These are phyloP conservation scores for Sclerospora graminicola DNA, from an alignment of 352 stramenopile genomes.

Conservation along the genomic window DNA sequence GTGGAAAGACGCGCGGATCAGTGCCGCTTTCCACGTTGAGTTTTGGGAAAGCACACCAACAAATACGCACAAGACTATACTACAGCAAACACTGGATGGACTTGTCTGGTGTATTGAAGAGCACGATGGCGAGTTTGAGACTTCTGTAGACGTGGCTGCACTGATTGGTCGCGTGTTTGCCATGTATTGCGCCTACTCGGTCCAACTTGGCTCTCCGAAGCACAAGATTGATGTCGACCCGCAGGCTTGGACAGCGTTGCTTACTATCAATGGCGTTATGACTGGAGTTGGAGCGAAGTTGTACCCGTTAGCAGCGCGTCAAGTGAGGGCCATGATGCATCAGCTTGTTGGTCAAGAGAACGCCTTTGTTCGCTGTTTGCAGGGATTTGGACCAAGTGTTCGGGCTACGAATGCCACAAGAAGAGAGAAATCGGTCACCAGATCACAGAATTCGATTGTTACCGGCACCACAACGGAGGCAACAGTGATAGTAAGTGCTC, in stretches of 20 bases:
- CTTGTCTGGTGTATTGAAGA: slow-evolving; percentile 31
- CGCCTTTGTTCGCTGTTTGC: slow-evolving; percentile 56
- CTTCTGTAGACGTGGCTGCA: slow-evolving; percentile 1
- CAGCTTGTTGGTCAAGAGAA: slow-evolving; percentile 35
- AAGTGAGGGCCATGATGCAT: slow-evolving; percentile 43
- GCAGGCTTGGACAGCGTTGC: slow-evolving; percentile 28
- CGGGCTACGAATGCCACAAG: background rate
- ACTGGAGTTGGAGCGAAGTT: slow-evolving; percentile 7
- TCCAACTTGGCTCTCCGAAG: slow-evolving; percentile 45
- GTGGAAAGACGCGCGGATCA: slow-evolving; percentile 35
- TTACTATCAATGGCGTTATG: slow-evolving; percentile 27
- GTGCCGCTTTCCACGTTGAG: slow-evolving; percentile 59
- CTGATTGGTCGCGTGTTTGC: slow-evolving; percentile 44
- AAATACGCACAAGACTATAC: slow-evolving; percentile 39
- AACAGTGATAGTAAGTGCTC: slow-evolving; percentile 9
- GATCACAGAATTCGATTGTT: slow-evolving; percentile 1
- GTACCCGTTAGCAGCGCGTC: slow-evolving; percentile 17
- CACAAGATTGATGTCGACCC: slow-evolving; percentile 56
- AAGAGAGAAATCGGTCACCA: background rate
- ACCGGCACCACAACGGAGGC: background rate
- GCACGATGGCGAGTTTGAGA: slow-evolving; percentile 15
- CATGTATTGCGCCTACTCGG: slow-evolving; percentile 49
- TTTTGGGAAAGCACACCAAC: slow-evolving; percentile 62
- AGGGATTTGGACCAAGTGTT: slow-evolving; percentile 25
- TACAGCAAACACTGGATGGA: slow-evolving; percentile 41